Percentiles rank a stretch among this genome's conserved stretches.
phyloP scores from a whole-genome alignment of 345 rosid genomes.

The Draba incana region DNA sequence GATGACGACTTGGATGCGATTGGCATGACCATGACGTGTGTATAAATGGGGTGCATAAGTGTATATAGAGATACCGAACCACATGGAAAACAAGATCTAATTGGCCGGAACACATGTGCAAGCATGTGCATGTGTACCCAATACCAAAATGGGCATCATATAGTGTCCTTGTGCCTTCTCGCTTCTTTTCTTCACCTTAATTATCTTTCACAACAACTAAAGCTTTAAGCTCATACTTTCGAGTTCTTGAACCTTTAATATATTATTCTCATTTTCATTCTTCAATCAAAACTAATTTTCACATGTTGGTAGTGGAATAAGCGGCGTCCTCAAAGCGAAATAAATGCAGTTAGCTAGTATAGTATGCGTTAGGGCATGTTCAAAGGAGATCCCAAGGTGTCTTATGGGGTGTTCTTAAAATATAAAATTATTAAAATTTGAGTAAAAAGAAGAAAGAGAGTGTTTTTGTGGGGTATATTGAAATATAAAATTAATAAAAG shows the following conservation, averaged over 20 bases:
- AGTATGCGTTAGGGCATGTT: no score
- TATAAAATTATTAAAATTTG: no score
- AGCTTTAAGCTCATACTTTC: conserved; percentile 24
- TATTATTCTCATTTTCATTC: neutral
- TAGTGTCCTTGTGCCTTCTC: conserved; percentile 41
- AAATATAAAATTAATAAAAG: no score
- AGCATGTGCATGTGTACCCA: conserved; percentile 42
- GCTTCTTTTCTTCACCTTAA: conserved; percentile 37
- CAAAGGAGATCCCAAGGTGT: no score
- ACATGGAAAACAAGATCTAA: conserved; percentile 42
- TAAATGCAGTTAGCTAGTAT: neutral
- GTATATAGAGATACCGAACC: conserved; percentile 38
- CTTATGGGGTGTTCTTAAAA: no score
- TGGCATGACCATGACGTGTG: conserved; percentile 34
- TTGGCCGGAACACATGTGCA: conserved; percentile 46
- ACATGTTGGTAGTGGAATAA: conserved; percentile 4
- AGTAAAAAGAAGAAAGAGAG: no score
- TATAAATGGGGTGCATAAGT: conserved; percentile 28
- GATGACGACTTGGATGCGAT: conserved; percentile 31
- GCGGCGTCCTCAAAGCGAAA: neutral
- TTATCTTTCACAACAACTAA: conserved; percentile 37
- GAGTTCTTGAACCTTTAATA: neutral
- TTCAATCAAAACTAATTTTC: conserved; percentile 6
- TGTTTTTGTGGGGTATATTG: no score
- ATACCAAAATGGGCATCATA: conserved; percentile 43